Conservation (phyloP, 2,329 filamentous ascomycete genomes). For the Xenoacremonium recifei region DNA sequence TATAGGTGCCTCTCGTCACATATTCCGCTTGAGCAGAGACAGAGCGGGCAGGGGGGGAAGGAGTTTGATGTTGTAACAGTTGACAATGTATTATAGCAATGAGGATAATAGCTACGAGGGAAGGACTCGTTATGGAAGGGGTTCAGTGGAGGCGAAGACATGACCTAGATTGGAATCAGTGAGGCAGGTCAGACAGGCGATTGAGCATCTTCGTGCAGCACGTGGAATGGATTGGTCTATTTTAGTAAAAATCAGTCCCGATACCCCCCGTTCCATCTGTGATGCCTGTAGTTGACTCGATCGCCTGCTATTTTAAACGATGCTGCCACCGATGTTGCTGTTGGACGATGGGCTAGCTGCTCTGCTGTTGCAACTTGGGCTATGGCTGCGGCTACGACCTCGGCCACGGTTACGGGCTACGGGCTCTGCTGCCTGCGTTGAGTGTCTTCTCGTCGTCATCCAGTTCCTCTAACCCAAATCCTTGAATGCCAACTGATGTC, state of each 20-base stretch:
- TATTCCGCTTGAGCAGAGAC: slow-evolving; percentile 4
- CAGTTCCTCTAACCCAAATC: too few relatives aligned
- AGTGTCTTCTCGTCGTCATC: too few relatives aligned
- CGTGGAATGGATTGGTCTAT: slow-evolving; percentile 22
- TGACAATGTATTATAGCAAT: slow-evolving; percentile 24
- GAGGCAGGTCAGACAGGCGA: slow-evolving; percentile 10
- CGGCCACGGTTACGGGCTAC: too few relatives aligned
- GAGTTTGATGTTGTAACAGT: slow-evolving; percentile 22
- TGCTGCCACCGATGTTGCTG: too few relatives aligned
- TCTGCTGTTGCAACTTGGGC: too few relatives aligned
- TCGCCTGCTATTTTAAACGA: too few relatives aligned
- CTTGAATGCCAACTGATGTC: too few relatives aligned
- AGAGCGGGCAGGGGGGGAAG: slow-evolving; percentile 1
- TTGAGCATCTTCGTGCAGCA: slow-evolving; percentile 18
- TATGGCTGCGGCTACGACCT: too few relatives aligned
- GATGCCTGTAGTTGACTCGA: slow-evolving; percentile 3
- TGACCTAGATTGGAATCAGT: slow-evolving; percentile 26
- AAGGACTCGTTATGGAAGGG: slow-evolving; percentile 4
- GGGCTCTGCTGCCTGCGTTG: too few relatives aligned
- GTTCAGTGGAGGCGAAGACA: slow-evolving; percentile 15
- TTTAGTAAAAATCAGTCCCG: slow-evolving; percentile 14
- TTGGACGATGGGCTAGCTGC: too few relatives aligned
- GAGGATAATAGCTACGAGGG: slow-evolving; percentile 11
- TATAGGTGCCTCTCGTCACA: too few relatives aligned
- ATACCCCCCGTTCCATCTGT: slow-evolving; percentile 12